phyloP scores from a whole-genome alignment of 2,329 filamentous ascomycete species.

The Cordyceps tenuipes region DNA sequence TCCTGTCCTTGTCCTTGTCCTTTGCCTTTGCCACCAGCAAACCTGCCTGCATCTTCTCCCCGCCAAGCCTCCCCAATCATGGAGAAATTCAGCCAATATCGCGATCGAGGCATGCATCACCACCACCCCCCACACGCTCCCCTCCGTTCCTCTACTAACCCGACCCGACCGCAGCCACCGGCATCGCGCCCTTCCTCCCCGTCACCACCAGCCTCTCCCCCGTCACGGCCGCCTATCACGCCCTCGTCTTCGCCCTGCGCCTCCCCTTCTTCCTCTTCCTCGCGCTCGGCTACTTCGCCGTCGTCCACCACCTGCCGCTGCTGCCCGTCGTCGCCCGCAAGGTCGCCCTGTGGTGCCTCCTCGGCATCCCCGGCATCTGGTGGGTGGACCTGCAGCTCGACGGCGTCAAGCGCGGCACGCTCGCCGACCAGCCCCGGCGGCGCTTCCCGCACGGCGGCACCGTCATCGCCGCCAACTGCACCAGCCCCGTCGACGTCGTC shows the following conservation, averaged over 20 bases:
- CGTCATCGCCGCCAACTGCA: slow-evolving; percentile 84
- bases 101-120: slow-evolving; percentile 64
- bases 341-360: slow-evolving; percentile 75
- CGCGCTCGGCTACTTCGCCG: slow-evolving; percentile 62
- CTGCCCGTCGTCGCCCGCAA: slow-evolving; percentile 61
- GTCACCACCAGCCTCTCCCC: slow-evolving; percentile 57
- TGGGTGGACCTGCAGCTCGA: slow-evolving; percentile 99
- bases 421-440: slow-evolving; percentile 63
- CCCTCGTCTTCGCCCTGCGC: slow-evolving; percentile 71
- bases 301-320: slow-evolving; percentile 73
- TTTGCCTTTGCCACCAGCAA: background rate
- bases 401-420: slow-evolving; percentile 83
- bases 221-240: slow-evolving; percentile 55
- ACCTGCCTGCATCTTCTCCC: background rate
- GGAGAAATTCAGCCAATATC: slow-evolving; percentile 93
- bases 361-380: slow-evolving; percentile 88
- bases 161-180: slow-evolving; percentile 58
- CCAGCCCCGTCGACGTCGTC: slow-evolving; percentile 83
- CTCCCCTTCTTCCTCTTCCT: slow-evolving; percentile 68
- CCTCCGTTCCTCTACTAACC: background rate
- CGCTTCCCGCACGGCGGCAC: slow-evolving; percentile 72
- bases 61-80: slow-evolving; percentile 36
- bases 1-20: background rate
- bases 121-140: background rate
- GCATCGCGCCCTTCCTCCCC: slow-evolving; percentile 92